Base-by-base conservation (phyloP, 83 land plant genomes). In the Thuja plicata region DNA sequence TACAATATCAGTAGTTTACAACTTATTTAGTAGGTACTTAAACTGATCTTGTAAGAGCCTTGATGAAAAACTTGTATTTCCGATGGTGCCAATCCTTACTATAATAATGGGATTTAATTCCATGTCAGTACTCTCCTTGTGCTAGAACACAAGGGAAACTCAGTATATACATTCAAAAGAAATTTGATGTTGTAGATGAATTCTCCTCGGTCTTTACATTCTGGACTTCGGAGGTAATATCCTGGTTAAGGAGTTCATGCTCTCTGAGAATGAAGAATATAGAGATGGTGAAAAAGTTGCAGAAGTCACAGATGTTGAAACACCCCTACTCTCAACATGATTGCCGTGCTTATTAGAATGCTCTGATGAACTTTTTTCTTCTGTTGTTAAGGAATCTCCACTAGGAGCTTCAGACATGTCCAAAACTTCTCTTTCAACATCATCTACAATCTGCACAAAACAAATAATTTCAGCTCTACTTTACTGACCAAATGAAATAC, bases 371-470 rank as follows among this genome's bases (percentile, higher is more conserved):
- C 0, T 32, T 15, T 41, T 78, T 45, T 40, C 84, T 43, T 81
- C 50, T n/a, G 9, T 24, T 81, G 46, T 48, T 73, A 35, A 32
- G 16, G 84, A 35, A n/a, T 74, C 45, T 38, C 35, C 85, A 74
- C 48, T 48, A 34, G 86, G 37, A 74, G 85, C 89, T 74, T 88
- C 50, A 41, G 88, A 88, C 45, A 71, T 88, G 43, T 74, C 88
- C 45, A 66, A 19, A 16, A 88, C 88, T 30, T 88, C 84, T 19
- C 88, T 40, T 74, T 88, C 88, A 88, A 88, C 88, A 88, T 88
- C 88, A 77, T 88, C 88, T 35, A 88, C 88, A 88, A 88, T 88
- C 88, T 88, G 76, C 35, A 71, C 46, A 38, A 88, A 73, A 73
- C 43, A 43, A 34, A 1, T 34, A 21, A 8, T 8, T 80, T 80